These are phyloP conservation scores for Hortaea werneckii DNA, from an alignment of 2,329 filamentous ascomycete species.

Conservation along the genomic window DNA sequence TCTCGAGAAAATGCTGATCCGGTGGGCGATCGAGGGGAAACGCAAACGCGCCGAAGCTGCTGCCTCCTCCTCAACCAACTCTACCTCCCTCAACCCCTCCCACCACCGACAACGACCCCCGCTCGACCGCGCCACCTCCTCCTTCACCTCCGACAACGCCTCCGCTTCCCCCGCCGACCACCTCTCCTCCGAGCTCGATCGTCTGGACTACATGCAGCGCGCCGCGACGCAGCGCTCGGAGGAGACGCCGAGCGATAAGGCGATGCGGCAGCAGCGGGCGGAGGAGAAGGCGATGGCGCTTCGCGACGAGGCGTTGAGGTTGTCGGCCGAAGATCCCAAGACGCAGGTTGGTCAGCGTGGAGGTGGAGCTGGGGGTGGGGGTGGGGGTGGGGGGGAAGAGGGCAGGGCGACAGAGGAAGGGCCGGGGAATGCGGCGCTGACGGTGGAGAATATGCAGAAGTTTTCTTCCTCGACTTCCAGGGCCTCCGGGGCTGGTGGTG, in stretches of 20 bases:
- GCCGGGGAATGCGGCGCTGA: slow-evolving; percentile 5
- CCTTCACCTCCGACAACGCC: slow-evolving; percentile 10
- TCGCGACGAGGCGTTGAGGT: slow-evolving; percentile 46
- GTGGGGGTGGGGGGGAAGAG: slow-evolving; percentile 10
- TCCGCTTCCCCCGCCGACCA: slow-evolving; percentile 24
- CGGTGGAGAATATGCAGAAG: slow-evolving; percentile 24
- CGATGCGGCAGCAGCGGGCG: slow-evolving; percentile 36
- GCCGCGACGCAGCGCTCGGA: slow-evolving; percentile 30
- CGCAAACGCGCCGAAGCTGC: slow-evolving; percentile 19
- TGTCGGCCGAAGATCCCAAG: slow-evolving; percentile 32
- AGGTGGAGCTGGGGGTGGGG: too few relatives aligned
- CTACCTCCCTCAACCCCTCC: slow-evolving; percentile 7
- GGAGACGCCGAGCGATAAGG: slow-evolving; percentile 37
- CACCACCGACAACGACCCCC: slow-evolving; percentile 9
- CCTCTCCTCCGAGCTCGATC: slow-evolving; percentile 21
- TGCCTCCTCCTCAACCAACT: not conserved
- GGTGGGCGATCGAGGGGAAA: slow-evolving; percentile 49
- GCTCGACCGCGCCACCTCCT: slow-evolving; percentile 10
- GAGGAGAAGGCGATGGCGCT: slow-evolving; percentile 46
- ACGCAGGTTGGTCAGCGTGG: slow-evolving; percentile 10
- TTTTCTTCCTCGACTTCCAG: slow-evolving; percentile 6
- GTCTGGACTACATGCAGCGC: slow-evolving; percentile 26
- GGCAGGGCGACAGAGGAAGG: slow-evolving; percentile 5
- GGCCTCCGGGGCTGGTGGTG: too few relatives aligned
- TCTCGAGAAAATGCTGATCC: slow-evolving; percentile 60